phyloP scores from a whole-genome alignment of 2,329 filamentous ascomycete species.

The Clarireedia paspali region DNA sequence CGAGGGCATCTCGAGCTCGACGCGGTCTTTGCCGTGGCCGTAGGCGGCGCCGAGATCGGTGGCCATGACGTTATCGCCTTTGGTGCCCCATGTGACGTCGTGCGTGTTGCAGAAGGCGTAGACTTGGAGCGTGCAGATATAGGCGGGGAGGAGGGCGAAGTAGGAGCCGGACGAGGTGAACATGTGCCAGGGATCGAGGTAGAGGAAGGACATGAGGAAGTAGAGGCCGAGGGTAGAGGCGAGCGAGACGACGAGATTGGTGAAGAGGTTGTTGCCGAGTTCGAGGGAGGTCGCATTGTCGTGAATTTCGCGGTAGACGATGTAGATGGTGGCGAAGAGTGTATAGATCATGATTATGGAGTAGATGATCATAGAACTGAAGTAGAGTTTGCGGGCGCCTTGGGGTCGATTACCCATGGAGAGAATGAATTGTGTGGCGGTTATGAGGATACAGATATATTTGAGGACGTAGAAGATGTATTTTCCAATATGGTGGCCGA shows the following conservation, averaged over 20 bases:
- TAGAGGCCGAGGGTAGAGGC: constrained; percentile 86
- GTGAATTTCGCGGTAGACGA: constrained; percentile 73
- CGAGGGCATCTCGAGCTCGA: constrained; percentile 94
- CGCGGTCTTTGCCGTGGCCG: constrained; percentile 56
- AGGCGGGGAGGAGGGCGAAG: constrained; percentile 82
- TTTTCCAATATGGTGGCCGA: constrained; percentile 76
- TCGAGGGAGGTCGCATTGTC: constrained; percentile 38
- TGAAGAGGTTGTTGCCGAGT: constrained; percentile 84
- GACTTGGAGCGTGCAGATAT: constrained; percentile 95
- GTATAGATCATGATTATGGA: constrained; percentile 93
- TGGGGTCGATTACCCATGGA: constrained; percentile 95
- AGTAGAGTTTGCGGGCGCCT: constrained; percentile 84
- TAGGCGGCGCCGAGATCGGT: constrained; percentile 87
- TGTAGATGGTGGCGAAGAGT: constrained; percentile 80
- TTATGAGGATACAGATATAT: constrained; percentile 79
- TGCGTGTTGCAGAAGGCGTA: constrained; percentile 99
- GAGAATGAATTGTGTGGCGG: constrained; percentile 91
- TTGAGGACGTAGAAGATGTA: constrained; percentile 82
- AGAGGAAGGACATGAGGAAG: constrained; percentile 92
- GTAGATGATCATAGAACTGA: constrained; percentile 84
- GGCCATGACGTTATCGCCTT: constrained; percentile 91
- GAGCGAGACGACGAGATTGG: constrained; percentile 88
- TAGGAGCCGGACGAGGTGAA: constrained; percentile 88
- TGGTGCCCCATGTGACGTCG: constrained; percentile 98
- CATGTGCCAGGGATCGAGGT: constrained; percentile 99